Base-by-base conservation (phyloP, 768 basidiomycete species). In the Dictyophora rubrovolvata region DNA sequence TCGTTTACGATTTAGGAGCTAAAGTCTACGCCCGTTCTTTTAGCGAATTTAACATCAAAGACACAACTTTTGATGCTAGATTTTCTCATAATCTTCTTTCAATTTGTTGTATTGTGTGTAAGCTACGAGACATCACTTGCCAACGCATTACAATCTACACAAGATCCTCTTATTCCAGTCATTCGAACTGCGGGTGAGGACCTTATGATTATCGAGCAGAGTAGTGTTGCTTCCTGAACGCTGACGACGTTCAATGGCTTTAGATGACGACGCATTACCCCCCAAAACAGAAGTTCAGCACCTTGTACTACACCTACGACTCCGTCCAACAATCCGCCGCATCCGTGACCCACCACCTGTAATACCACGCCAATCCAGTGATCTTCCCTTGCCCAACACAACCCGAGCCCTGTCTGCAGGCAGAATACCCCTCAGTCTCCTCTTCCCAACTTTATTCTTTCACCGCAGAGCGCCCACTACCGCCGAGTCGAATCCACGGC, bases 41-140 rank as follows among this genome's bases (percentile, higher is more conserved):
- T 54, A 86, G 84, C 77, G 42, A 77, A 80, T 64, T 66, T 69
- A 36, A 86, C 89, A n/a, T 84, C 86, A 46, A 85, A 75, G 69
- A 60, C 78, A 18, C 83, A 85, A 60, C 77, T 91, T 46, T 70
- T 90, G 59, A 71, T 74, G 33, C 78, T 90, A 60, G 89, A 91
- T 73, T 60, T 83, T 65, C 67, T 79, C 69, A 89, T 89, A 61
- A 71, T 89, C 42, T 68, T 75, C 61, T 75, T 89, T n/a, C 84
- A 88, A 66, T 67, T 83, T 60, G 63, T 87, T 56, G 81, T 86
- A 71, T 77, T 80, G 7, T 80, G 79, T 49, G 80, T 90, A 61
- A 78, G 85, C 33, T 88, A 85, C 70, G 88, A 89, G 67, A 68
- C 74, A 69, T 82, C 67, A 67, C 77, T 67, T 54, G 77, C 65